A percentile compares a stretch with the other conserved stretches of the same genome.
Conservation (phyloP, 306 rosid genomes). For the Glycine soja region DNA sequence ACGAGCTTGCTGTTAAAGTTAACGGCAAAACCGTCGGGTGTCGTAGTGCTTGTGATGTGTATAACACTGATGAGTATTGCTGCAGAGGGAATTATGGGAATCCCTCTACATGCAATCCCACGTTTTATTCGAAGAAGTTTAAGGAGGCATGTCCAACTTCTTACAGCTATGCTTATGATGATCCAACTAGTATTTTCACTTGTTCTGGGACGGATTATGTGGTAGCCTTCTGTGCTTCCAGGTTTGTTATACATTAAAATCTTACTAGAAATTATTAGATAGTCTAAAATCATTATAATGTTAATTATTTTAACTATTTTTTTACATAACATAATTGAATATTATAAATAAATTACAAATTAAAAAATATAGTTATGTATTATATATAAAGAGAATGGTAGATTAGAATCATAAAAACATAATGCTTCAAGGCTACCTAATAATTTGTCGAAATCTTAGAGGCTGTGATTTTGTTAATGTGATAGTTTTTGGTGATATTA, state of each 20-base stretch:
- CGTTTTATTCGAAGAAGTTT: conserved; percentile 80
- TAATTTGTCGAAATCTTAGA: too few species aligned
- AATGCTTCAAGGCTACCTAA: too few species aligned
- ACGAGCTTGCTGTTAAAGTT: conserved; percentile 57
- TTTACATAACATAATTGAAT: too few species aligned
- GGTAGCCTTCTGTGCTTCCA: conserved; percentile 74
- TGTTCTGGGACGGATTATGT: conserved; percentile 78
- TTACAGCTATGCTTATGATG: conserved; percentile 94
- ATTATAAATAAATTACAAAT: too few species aligned
- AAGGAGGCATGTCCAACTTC: conserved; percentile 85
- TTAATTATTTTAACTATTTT: too few species aligned
- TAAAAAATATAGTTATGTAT: too few species aligned
- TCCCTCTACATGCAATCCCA: conserved; percentile 66
- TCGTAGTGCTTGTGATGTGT: conserved; percentile 93
- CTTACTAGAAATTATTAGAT: too few species aligned
- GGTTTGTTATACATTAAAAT: conserved; percentile 41
- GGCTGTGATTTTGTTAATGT: too few species aligned
- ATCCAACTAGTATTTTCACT: conserved; percentile 78
- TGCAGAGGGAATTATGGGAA: conserved; percentile 81
- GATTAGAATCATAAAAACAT: too few species aligned
- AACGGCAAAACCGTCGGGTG: conserved; percentile 72
- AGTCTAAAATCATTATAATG: too few species aligned
- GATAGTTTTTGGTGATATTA: neutral
- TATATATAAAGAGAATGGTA: too few species aligned
- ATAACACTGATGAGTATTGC: conserved; percentile 79